Evolutionary conservation across 2,329 filamentous ascomycete genomes (phyloP).

Genomic region (Pyrenochaeta sp.): DNA sequence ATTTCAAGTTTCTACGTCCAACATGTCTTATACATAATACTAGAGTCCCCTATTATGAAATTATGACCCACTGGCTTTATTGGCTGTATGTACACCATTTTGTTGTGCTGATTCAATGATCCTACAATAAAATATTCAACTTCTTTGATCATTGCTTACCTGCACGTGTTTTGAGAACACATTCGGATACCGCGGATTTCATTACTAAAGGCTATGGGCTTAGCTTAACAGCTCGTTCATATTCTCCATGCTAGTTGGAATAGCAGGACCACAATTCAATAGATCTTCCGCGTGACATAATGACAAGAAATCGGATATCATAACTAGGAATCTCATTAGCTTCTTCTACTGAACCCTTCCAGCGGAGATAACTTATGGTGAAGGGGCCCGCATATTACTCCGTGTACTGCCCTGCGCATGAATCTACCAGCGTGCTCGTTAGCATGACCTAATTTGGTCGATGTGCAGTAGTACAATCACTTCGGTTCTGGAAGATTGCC

Average conservation of each 20-base stretch:
- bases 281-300: constrained; percentile 60
- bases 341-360: constrained; percentile 76
- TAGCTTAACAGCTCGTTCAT: constrained; percentile 70
- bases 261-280: constrained; percentile 69
- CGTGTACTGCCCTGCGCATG: constrained; percentile 68
- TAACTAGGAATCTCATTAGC: constrained; percentile 67
- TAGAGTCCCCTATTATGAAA: too few species aligned
- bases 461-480: constrained; percentile 66
- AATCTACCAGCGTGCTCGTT: constrained; percentile 64
- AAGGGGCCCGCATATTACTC: constrained; percentile 73
- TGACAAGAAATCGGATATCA: constrained; percentile 55
- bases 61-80: too few species aligned
- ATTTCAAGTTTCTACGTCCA: too few species aligned
- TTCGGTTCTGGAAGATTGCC: too few species aligned
- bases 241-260: constrained; percentile 68
- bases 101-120: too few species aligned
- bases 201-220: constrained; percentile 73
- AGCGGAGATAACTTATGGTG: constrained; percentile 69
- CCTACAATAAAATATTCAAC: too few species aligned
- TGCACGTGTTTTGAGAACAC: too few species aligned
- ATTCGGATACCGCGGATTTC: constrained; percentile 73
- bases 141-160: too few species aligned
- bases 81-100: too few species aligned
- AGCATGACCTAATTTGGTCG: constrained; percentile 65
- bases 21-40: background rate